Conservation (phyloP, 192 early-diverging fungal genomes). For the Pilaira anomala region DNA sequence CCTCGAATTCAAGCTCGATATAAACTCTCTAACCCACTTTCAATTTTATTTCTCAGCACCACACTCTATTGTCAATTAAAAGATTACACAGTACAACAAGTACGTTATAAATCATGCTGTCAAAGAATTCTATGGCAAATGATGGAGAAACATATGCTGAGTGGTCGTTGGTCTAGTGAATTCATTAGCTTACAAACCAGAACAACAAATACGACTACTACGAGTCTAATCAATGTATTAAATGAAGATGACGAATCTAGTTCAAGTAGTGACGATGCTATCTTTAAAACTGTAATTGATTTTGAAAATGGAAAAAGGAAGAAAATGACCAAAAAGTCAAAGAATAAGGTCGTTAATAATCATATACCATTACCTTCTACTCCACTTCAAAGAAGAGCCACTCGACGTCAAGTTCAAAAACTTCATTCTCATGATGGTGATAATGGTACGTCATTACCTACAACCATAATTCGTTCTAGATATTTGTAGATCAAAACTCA, state of each 20-base stretch:
- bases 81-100: background rate
- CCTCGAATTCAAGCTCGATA: conserved; percentile 5
- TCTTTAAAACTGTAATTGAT: conserved; percentile 1
- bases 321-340: background rate
- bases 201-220: background rate
- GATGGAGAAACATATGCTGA: conserved; percentile 2
- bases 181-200: too few relatives aligned
- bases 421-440: conserved; percentile 7
- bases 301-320: background rate
- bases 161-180: conserved; percentile 3
- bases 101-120: background rate
- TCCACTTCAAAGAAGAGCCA: background rate
- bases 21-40: background rate
- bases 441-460: background rate
- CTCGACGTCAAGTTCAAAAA: conserved; percentile 8
- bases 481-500: too few relatives aligned
- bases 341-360: too few relatives aligned
- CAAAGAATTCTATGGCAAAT: conserved; percentile 7
- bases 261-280: background rate
- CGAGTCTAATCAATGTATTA: background rate
- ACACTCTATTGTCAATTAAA: background rate
- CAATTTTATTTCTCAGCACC: background rate
- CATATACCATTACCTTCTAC: background rate
- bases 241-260: conserved; percentile 4
- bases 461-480: too few relatives aligned